A percentile compares a stretch with the other conserved stretches of the same genome.
phyloP scores from a whole-genome alignment of 2,329 filamentous ascomycete species.

The Xylaria sp. region DNA sequence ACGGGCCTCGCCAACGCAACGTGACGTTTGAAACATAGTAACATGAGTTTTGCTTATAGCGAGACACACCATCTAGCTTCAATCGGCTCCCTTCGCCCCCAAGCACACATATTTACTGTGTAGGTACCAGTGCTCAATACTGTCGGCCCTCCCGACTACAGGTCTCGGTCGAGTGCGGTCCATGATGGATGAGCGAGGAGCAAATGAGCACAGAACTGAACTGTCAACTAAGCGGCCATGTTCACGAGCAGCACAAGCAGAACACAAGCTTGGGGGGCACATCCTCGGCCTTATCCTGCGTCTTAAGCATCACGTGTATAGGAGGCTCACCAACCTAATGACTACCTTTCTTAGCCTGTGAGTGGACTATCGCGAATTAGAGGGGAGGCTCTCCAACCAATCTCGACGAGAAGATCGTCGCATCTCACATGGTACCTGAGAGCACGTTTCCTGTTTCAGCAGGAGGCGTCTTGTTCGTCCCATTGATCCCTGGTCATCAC shows the following conservation, averaged over 20 bases:
- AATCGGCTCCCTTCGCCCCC: background rate
- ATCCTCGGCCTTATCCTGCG: slow-evolving; percentile 33
- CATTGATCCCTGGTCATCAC: slow-evolving; percentile 20
- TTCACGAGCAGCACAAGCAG: too few species aligned
- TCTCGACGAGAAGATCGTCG: slow-evolving; percentile 31
- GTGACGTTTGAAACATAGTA: slow-evolving; percentile 15
- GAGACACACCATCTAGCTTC: slow-evolving; percentile 17
- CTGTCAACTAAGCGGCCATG: slow-evolving; percentile 4
- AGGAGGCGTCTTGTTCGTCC: slow-evolving; percentile 34
- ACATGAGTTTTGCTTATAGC: slow-evolving; percentile 10
- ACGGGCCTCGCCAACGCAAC: background rate
- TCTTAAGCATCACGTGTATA: slow-evolving; percentile 39
- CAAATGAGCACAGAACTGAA: too few species aligned
- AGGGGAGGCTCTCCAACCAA: slow-evolving; percentile 33
- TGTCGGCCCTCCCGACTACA: background rate
- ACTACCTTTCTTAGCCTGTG: slow-evolving; percentile 3
- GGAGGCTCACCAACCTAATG: slow-evolving; percentile 9
- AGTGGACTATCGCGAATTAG: slow-evolving; percentile 24
- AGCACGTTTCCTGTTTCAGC: slow-evolving; percentile 37
- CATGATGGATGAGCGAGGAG: slow-evolving; percentile 9
- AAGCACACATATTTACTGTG: background rate
- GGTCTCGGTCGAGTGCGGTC: background rate
- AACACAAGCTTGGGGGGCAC: too few species aligned
- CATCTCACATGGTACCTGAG: slow-evolving; percentile 38
- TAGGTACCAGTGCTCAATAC: background rate